These are phyloP conservation scores for Fusarium begoniae DNA, from an alignment of 2,329 filamentous ascomycete species.

Conservation along the genomic window DNA sequence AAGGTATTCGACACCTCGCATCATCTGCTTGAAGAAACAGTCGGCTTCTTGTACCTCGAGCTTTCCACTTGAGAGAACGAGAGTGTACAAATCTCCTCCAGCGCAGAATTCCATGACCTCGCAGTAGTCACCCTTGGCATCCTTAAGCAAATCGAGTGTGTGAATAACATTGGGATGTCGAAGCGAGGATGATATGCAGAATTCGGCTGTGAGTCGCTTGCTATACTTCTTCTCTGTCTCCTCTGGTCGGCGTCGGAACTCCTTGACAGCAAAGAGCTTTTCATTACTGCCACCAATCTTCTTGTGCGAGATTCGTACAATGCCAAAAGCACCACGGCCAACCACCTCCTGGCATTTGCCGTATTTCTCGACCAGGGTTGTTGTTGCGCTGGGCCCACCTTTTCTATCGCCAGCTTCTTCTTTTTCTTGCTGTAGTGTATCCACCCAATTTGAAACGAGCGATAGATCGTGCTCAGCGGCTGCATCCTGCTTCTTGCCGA, in stretches of 20 bases:
- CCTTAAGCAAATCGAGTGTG: slow-evolving; percentile 92
- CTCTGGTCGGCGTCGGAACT: slow-evolving; percentile 92
- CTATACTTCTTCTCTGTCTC: slow-evolving; percentile 98
- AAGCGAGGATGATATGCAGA: slow-evolving; percentile 97
- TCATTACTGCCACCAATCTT: slow-evolving; percentile 83
- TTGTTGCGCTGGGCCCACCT: slow-evolving; percentile 74
- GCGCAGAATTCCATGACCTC: slow-evolving; percentile 99
- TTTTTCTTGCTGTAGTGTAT: slow-evolving; percentile 89
- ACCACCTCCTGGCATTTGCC: slow-evolving; percentile 98
- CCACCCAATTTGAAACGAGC: slow-evolving; percentile 94
- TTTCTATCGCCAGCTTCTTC: slow-evolving; percentile 86
- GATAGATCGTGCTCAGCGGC: slow-evolving; percentile 85
- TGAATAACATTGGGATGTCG: slow-evolving; percentile 98
- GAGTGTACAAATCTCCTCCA: slow-evolving; percentile 92
- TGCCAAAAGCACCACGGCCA: slow-evolving; percentile 94
- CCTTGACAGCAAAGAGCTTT: slow-evolving; percentile 96
- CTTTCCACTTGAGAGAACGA: slow-evolving; percentile 90
- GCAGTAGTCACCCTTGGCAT: slow-evolving; percentile 96
- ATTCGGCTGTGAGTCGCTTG: slow-evolving; percentile 95
- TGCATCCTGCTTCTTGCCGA: slow-evolving; percentile 83
- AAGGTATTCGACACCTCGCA: slow-evolving; percentile 98
- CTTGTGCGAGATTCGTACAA: slow-evolving; percentile 98
- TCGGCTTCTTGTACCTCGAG: slow-evolving; percentile 93
- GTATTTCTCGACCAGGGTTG: slow-evolving; percentile 91
- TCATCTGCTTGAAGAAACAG: slow-evolving; percentile 98